Evolutionary conservation across 257 asterid species (phyloP).

Genomic region (Penstemon newberryi): DNA sequence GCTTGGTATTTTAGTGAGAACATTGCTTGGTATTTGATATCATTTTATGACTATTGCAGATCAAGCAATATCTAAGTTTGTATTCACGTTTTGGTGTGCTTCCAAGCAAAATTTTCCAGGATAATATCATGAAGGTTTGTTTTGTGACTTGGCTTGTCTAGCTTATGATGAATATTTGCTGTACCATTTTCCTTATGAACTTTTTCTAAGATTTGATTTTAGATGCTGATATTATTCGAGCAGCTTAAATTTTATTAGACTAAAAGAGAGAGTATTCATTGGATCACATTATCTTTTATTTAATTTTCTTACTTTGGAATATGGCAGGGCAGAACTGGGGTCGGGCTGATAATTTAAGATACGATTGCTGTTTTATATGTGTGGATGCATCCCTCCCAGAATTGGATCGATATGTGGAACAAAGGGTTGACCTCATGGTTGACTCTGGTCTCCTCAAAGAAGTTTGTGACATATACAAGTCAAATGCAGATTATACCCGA

Average conservation of each 20-base stretch:
- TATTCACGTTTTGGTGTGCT: constrained; percentile 63
- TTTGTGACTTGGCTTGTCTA: constrained; percentile 20
- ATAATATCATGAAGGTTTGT: constrained; percentile 70
- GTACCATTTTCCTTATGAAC: neutral
- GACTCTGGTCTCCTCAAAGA: constrained; percentile 72
- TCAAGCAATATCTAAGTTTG: constrained; percentile 68
- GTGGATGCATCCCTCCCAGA: constrained; percentile 83
- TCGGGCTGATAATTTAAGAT: constrained; percentile 65
- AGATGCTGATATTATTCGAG: neutral
- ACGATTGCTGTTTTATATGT: constrained; percentile 74
- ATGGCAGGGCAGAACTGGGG: constrained; percentile 99
- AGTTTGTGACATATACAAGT: constrained; percentile 60
- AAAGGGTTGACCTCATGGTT: constrained; percentile 84
- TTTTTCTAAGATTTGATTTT: too few species aligned
- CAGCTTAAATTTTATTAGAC: neutral
- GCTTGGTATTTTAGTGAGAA: constrained; percentile 12
- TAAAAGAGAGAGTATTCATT: constrained; percentile 4
- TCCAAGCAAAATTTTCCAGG: constrained; percentile 84
- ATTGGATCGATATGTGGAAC: constrained; percentile 69
- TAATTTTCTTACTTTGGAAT: constrained; percentile 40
- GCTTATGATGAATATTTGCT: neutral
- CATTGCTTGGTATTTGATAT: constrained; percentile 17
- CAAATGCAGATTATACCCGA: constrained; percentile 72
- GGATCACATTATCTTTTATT: neutral
- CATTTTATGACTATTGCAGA: constrained; percentile 43